Evolutionary conservation across 1,284 basidiomycete genomes (phyloP), one percentile per base, ranked within the genome.

Genomic region (Wallemia mellicola): DNA sequence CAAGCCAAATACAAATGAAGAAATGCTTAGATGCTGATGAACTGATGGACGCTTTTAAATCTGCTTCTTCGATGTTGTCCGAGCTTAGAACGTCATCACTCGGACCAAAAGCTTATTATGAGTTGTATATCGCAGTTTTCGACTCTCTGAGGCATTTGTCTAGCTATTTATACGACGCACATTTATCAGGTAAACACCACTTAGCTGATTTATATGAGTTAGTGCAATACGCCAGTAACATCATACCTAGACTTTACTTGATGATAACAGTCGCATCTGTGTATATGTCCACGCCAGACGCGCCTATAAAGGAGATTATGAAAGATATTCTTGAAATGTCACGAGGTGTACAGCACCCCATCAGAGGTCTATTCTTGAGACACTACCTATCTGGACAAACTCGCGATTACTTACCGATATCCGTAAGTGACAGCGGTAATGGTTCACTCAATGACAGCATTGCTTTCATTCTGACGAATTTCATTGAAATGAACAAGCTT

Each of bases 271-370:
- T 95, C 61, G 91, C 89, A 61, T 86, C 89, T 1, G 88, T 95
- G 24, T 94, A 92, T 74, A 94, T 94, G 89, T 88, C 86, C 24
- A 81, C 94, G 55, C 80, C 86, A 1, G 88, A 92, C 60, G 87
- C 88, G 5, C 89, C 89, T 3, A 81, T 94, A 61, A 91, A 88
- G 74, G 88, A 95, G 73, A 87, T 95, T 64, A 95, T 94, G 89
- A 94, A 92, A 76, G 89, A 95, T 71, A 92, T 95, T 88, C 83
- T 95, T 80, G 89, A 95, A 70, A 95, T 95, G 89, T 87, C 86
- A 27, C 76, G 88, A 32, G 89, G 91, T 62, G 86, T 94, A 2
- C 76, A 95, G 64, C 87, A 94, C 69, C 89, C 89, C 19, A 88
- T 87, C 54, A 76, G 91, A 59, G 91, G 89, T 27, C 72, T 95